A percentile compares a stretch with the other conserved stretches of the same genome.
These are phyloP conservation scores for Chamaecrista fasciculata DNA, from an alignment of 306 rosid genomes.

Conservation along the genomic window DNA sequence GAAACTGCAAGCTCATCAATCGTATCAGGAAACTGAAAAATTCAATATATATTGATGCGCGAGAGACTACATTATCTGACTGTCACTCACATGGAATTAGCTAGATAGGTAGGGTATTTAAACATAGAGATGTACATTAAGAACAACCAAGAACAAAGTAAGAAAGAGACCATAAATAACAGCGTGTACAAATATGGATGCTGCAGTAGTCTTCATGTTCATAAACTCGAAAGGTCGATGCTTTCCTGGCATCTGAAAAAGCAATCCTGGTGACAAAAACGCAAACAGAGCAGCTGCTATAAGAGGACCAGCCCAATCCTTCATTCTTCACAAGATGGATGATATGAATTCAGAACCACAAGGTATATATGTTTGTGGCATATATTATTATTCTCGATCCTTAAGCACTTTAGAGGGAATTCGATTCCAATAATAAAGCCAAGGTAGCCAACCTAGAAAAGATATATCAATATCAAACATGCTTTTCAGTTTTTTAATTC, in stretches of 20 bases:
- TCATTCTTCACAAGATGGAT: too few relatives aligned
- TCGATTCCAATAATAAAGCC: slow-evolving; percentile 44
- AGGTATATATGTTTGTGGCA: too few relatives aligned
- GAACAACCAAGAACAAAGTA: slow-evolving; percentile 67
- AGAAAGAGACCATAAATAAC: slow-evolving; percentile 76
- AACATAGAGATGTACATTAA: slow-evolving; percentile 62
- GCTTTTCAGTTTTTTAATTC: slow-evolving; percentile 30
- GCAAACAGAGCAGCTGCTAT: slow-evolving; percentile 81
- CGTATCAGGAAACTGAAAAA: not conserved
- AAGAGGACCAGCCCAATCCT: slow-evolving; percentile 80
- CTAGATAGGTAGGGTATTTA: too few relatives aligned
- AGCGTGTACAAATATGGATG: slow-evolving; percentile 81
- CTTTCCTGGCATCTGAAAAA: slow-evolving; percentile 87
- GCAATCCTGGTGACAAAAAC: slow-evolving; percentile 71
- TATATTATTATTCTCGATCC: not conserved
- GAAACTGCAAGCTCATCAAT: not conserved
- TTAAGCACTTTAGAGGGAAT: slow-evolving; percentile 32
- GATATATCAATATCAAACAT: slow-evolving; percentile 21
- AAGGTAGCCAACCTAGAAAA: slow-evolving; percentile 30
- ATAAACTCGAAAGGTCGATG: slow-evolving; percentile 59
- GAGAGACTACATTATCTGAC: too few relatives aligned
- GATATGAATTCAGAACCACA: too few relatives aligned
- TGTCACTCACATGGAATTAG: too few relatives aligned
- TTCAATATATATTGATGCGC: too few relatives aligned
- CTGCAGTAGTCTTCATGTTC: slow-evolving; percentile 82